Base-by-base conservation (phyloP, 2,329 filamentous ascomycete genomes). In the Sarocladiaceae sp. region DNA sequence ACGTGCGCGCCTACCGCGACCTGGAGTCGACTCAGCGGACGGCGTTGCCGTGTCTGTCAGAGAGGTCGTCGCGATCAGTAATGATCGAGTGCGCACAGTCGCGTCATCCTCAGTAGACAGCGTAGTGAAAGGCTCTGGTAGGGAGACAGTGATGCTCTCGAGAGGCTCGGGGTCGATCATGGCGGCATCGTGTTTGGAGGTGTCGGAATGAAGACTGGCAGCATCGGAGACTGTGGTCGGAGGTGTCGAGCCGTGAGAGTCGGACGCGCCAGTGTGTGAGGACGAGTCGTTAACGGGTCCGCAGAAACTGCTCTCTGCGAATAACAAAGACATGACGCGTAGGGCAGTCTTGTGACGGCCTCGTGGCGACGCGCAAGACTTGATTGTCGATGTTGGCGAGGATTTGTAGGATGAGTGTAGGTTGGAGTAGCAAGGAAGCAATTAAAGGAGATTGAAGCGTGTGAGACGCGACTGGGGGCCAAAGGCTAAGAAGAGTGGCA, bases 141-240 rank as follows among this genome's bases (percentile, higher is more conserved):
- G 33, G 55, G 51, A 22, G 56, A 52, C 50, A 64, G 57, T 44
- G 55, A 48, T 48, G 26, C 4, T 48, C 25, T 48, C 44, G 31
- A 25, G 60, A 56, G 22, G 57, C 53, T 64, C 59, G 54, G 62
- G 55, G 51, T 59, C 58, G 35, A 71, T 62, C 55, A 62, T 61
- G 54, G 66, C 64, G 48, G 66, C 64, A 56, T 71, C 70, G 58
- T 68, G 66, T 56, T 71, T 72, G 29, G 68, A 64, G 29, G 64
- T 57, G 50, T 70, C 68, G 36, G 78, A 79, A 51, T 74, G 72
- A 53, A 83, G 71, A 68, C 83, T 86, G 54, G 73, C 75, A 59
- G 73, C 76, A 64, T 87, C 84, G 62, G 78, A 80, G 58, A 84
- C 71, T 58, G 82, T 87, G 47, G 84, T 88, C 22, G 83, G 82